Percentiles rank a stretch among this genome's conserved stretches.
These are phyloP conservation scores for Thozetella sp. DNA, from an alignment of 495 filamentous ascomycete species.

Conservation along the genomic window DNA sequence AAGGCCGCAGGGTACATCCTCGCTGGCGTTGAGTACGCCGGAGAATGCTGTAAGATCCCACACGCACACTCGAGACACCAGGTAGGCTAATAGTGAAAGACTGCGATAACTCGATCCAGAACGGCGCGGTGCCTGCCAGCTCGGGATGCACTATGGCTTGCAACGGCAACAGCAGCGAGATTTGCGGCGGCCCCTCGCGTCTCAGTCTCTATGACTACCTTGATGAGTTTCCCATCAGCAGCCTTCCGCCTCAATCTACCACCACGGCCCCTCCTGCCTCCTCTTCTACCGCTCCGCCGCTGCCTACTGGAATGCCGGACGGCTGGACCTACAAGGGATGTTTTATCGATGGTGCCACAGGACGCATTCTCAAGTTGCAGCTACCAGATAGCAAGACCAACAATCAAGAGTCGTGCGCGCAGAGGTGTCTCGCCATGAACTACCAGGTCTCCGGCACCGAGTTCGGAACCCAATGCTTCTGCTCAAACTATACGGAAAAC, in stretches of 20 bases:
- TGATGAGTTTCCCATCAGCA: constrained; percentile 4
- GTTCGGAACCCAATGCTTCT: constrained; percentile 72
- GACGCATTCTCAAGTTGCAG: constrained; percentile 50
- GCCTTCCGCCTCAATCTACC: background rate
- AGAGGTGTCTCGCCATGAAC: constrained; percentile 42
- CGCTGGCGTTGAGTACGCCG: constrained; percentile 64
- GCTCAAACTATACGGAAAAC: constrained; percentile 52
- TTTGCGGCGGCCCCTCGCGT: constrained; percentile 55
- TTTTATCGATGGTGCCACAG: constrained; percentile 51
- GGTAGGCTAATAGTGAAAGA: constrained; percentile 12
- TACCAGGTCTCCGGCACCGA: constrained; percentile 65
- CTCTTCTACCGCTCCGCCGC: constrained; percentile 27
- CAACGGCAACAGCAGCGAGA: constrained; percentile 52
- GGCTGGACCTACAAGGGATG: constrained; percentile 55
- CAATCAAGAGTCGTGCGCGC: constrained; percentile 60
- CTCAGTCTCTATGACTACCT: constrained; percentile 54
- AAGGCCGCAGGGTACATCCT: constrained; percentile 43
- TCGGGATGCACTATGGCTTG: constrained; percentile 57
- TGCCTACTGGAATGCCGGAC: constrained; percentile 36
- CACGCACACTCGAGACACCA: background rate
- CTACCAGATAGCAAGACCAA: constrained; percentile 46
- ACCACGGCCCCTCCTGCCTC: constrained; percentile 13
- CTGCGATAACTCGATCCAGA: constrained; percentile 58
- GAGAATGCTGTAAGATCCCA: constrained; percentile 57
- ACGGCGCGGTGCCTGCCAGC: constrained; percentile 35